These are phyloP conservation scores for Phytophthora podocarpi DNA, from an alignment of 352 stramenopile genomes.

Conservation along the genomic window DNA sequence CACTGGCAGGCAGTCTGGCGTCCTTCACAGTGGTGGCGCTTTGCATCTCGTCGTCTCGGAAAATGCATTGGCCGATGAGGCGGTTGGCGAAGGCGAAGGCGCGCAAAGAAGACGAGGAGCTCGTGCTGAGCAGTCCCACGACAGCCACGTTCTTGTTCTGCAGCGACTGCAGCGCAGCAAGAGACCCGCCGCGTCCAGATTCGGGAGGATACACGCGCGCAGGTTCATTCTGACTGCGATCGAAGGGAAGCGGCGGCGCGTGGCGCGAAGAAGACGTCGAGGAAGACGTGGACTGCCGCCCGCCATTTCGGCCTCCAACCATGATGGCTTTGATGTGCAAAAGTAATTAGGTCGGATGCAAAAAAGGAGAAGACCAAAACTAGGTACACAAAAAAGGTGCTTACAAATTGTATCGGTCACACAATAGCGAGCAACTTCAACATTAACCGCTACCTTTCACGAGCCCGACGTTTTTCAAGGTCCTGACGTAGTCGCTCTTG, in stretches of 20 bases:
- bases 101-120: slow-evolving; percentile 35
- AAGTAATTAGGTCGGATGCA: slow-evolving; percentile 4
- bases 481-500: slow-evolving; percentile 53
- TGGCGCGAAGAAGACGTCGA: slow-evolving; percentile 14
- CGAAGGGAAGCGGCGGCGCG: slow-evolving; percentile 31
- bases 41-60: slow-evolving; percentile 41
- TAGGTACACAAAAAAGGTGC: no score
- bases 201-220: slow-evolving; percentile 66
- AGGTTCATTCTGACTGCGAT: slow-evolving; percentile 45
- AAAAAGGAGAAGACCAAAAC: no score
- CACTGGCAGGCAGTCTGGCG: slow-evolving; percentile 33
- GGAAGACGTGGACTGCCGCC: slow-evolving; percentile 8
- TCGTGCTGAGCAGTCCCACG: slow-evolving; percentile 54
- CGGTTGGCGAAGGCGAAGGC: slow-evolving; percentile 64
- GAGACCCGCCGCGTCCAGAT: slow-evolving; percentile 13
- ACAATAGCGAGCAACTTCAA: slow-evolving; percentile 8
- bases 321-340: slow-evolving; percentile 8
- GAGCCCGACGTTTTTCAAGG: slow-evolving; percentile 46
- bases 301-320: slow-evolving; percentile 8
- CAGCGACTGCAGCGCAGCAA: slow-evolving; percentile 43
- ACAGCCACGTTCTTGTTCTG: slow-evolving; percentile 49
- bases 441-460: slow-evolving; percentile 14
- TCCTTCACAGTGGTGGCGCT: slow-evolving; percentile 29
- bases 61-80: slow-evolving; percentile 62
- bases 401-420: no score